phyloP scores from a whole-genome alignment of 78 protist species.

The Cyanophora paradoxa region DNA sequence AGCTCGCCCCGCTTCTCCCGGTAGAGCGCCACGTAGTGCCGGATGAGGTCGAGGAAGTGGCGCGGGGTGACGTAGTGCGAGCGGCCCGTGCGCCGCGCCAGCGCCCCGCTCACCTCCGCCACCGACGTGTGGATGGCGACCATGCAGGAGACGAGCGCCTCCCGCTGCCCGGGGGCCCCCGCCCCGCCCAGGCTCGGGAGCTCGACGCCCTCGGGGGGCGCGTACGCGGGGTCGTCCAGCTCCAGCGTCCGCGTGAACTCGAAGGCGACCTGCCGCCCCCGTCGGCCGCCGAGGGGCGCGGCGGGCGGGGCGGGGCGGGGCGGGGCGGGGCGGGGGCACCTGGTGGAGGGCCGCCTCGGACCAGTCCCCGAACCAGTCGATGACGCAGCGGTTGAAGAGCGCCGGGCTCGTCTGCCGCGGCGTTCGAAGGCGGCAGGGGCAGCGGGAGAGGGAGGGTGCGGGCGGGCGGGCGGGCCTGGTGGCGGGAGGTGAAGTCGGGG shows the following conservation, averaged over 20 bases:
- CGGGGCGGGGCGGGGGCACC: slow-evolving; percentile 24
- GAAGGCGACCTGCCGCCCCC: not conserved
- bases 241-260: slow-evolving; percentile 76
- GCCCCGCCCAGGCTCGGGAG: not conserved
- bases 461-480: too few species aligned
- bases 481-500: slow-evolving; percentile 77
- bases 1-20: slow-evolving; percentile 71
- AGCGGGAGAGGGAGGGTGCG: slow-evolving; percentile 87
- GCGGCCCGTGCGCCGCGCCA: slow-evolving; percentile 58
- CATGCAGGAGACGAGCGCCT: slow-evolving; percentile 58
- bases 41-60: slow-evolving; percentile 91
- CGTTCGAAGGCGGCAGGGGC: too few species aligned
- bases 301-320: not conserved
- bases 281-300: not conserved
- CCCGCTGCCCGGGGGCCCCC: slow-evolving; percentile 32
- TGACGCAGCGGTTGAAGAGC: slow-evolving; percentile 93
- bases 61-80: slow-evolving; percentile 87
- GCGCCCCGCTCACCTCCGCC: slow-evolving; percentile 37
- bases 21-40: slow-evolving; percentile 66
- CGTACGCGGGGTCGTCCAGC: slow-evolving; percentile 37
- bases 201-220: not conserved
- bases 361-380: slow-evolving; percentile 98
- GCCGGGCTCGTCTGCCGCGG: slow-evolving; percentile 46
- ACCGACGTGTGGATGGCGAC: slow-evolving; percentile 71
- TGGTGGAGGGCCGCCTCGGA: slow-evolving; percentile 72